These are phyloP conservation scores for Lomentospora prolificans DNA, from an alignment of 2,329 filamentous ascomycete genomes.

Conservation along the genomic window DNA sequence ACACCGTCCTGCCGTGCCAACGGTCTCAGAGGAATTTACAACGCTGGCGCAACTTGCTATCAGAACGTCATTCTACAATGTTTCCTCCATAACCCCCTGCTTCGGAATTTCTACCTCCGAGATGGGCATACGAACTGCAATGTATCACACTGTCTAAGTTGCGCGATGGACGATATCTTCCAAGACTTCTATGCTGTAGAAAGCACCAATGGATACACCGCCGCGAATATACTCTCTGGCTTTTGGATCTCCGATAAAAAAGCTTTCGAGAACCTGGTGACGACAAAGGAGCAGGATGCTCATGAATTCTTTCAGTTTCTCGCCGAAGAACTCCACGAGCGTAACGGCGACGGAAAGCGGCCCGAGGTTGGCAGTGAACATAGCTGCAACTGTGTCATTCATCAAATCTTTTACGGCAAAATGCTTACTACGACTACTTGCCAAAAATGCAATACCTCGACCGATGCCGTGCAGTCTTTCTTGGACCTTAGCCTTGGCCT, in stretches of 20 bases:
- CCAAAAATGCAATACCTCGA: slow-evolving; percentile 74
- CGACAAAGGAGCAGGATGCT: slow-evolving; percentile 91
- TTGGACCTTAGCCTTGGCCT: slow-evolving; percentile 83
- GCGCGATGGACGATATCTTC: slow-evolving; percentile 65
- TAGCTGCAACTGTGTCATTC: slow-evolving; percentile 80
- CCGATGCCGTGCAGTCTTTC: slow-evolving; percentile 77
- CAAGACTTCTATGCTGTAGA: slow-evolving; percentile 63
- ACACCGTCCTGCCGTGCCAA: slow-evolving; percentile 75
- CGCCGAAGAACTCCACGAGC: slow-evolving; percentile 79
- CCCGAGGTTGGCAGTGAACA: slow-evolving; percentile 50
- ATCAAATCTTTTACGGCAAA: slow-evolving; percentile 90
- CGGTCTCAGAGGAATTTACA: slow-evolving; percentile 86
- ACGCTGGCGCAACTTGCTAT: slow-evolving; percentile 97
- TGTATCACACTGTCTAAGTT: slow-evolving; percentile 53
- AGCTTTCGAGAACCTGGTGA: slow-evolving; percentile 65
- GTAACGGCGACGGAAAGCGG: slow-evolving; percentile 62
- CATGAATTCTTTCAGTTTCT: slow-evolving; percentile 97
- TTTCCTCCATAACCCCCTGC: slow-evolving; percentile 83
- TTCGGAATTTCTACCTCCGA: slow-evolving; percentile 84
- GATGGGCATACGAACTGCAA: slow-evolving; percentile 80
- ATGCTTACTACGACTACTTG: slow-evolving; percentile 86
- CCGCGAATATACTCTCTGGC: slow-evolving; percentile 77
- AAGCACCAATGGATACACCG: slow-evolving; percentile 81
- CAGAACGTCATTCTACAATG: slow-evolving; percentile 94
- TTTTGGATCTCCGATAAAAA: slow-evolving; percentile 80